These are phyloP conservation scores for Elymus sibiricus DNA, from an alignment of 176 grass and related monocot genomes.

Conservation along the genomic window DNA sequence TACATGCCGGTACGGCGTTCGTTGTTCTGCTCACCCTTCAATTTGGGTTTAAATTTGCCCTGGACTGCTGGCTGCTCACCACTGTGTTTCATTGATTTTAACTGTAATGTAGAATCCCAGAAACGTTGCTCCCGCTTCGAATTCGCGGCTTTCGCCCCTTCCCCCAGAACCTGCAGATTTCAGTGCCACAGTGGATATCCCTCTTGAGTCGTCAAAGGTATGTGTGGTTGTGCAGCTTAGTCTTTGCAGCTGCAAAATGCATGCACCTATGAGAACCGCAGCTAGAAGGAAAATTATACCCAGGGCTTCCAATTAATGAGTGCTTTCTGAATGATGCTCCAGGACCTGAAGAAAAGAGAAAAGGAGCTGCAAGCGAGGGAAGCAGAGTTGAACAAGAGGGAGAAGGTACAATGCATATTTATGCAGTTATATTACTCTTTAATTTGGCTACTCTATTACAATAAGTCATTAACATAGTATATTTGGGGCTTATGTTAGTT, in stretches of 20 bases:
- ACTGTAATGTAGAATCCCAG: conserved; percentile 56
- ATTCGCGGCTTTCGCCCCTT: conserved; percentile 85
- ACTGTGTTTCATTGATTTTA: neutral
- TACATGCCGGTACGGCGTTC: conserved; percentile 46
- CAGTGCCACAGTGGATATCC: conserved; percentile 68
- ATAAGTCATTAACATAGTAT: neutral
- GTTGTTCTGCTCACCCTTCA: neutral
- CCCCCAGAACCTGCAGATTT: conserved; percentile 87
- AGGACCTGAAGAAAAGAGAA: conserved; percentile 94
- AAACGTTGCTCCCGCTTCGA: conserved; percentile 60
- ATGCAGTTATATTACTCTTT: neutral
- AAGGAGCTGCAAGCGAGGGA: conserved; percentile 93
- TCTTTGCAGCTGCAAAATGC: neutral
- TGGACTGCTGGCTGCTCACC: neutral
- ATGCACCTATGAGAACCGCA: neutral
- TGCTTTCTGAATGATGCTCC: conserved; percentile 12
- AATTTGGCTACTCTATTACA: neutral
- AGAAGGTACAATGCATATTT: conserved; percentile 51
- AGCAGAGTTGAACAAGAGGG: conserved; percentile 85
- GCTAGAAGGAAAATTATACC: neutral
- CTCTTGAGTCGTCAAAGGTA: conserved; percentile 85
- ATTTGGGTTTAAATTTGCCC: neutral
- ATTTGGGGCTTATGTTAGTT: neutral
- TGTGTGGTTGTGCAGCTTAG: neutral
- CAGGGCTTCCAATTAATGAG: neutral